Evolutionary conservation across 2,329 filamentous ascomycete genomes (phyloP), one percentile per base, ranked within the genome.

Genomic region (Talaromyces verruculosus): DNA sequence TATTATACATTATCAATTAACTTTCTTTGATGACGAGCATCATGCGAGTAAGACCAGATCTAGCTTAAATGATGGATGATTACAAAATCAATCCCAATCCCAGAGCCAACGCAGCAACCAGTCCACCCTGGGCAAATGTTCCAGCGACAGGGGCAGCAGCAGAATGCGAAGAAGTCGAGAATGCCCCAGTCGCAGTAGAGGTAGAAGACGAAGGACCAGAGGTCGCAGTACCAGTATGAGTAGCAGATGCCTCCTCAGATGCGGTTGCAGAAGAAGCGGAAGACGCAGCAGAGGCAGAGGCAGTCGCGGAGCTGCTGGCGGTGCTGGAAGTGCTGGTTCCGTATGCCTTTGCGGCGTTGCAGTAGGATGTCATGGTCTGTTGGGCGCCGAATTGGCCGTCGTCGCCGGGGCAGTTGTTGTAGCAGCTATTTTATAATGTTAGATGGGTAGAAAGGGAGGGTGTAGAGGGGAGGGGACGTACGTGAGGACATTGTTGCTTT

Each of bases 391-490:
- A 72, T 45, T 73, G 71, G 60, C 74, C 76, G 17, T 78, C 68
- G 71, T 84, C 81, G 69, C 79, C 75, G 62, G 87, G 86, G 79
- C 88, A 89, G 80, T 87, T 87, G 80, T 85, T 84, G 80, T 87
- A 89, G 83, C 87, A 89, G 37, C 82, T 84, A 66, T 65, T 15
- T 8, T 2, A 4, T 3, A 15, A 17, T 22, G 22, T 30, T 33
- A 57, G 30, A 13, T 37, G n/a, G 30, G 13, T 69, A 33, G 70
- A 76, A 49, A 13, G 45, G 19, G 19, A 11, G 3, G 3, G 10
- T 5, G 5, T 17, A 55, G 13, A 15, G 28, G 15, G 30, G 45
- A 15, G 8, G 43, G 5, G 55, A 58, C 67, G 57, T 72, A 83
- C 82, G 82, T 85, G 69, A 85, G 70, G 41, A 86, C 78, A 63